phyloP scores from a whole-genome alignment of 331 rosid species.

The Quercus lobata region DNA sequence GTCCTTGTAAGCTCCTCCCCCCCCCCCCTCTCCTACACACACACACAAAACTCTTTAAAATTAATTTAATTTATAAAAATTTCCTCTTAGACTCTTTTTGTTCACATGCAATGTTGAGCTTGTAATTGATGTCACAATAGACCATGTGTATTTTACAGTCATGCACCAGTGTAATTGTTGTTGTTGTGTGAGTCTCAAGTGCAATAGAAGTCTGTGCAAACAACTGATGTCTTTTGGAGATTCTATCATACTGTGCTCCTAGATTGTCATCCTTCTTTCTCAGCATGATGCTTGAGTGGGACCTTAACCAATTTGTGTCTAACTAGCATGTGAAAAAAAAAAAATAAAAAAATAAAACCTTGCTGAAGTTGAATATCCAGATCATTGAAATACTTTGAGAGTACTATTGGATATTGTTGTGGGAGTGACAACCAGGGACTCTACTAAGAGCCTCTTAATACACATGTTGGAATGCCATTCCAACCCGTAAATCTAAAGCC shows the following conservation, averaged over 20 bases:
- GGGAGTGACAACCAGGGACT: no score
- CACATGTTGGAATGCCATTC: no score
- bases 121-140: not conserved
- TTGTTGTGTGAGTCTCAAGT: not conserved
- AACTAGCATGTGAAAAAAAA: not conserved
- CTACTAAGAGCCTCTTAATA: no score
- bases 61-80: not conserved
- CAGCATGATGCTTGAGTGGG: no score
- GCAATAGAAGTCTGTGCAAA: not conserved
- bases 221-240: not conserved
- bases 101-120: not conserved
- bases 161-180: not conserved
- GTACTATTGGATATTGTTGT: not conserved
- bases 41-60: no score
- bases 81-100: not conserved
- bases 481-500: no score
- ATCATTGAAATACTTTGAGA: not conserved
- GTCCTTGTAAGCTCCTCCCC: slow-evolving; percentile 44
- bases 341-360: not conserved
- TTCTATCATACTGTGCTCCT: not conserved
- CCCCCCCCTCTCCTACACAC: not conserved
- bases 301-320: not conserved
- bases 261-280: not conserved
- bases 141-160: not conserved
- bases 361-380: not conserved